Conservation (phyloP, 192 early-diverging fungal genomes). For the Paraglomus brasilianum region DNA sequence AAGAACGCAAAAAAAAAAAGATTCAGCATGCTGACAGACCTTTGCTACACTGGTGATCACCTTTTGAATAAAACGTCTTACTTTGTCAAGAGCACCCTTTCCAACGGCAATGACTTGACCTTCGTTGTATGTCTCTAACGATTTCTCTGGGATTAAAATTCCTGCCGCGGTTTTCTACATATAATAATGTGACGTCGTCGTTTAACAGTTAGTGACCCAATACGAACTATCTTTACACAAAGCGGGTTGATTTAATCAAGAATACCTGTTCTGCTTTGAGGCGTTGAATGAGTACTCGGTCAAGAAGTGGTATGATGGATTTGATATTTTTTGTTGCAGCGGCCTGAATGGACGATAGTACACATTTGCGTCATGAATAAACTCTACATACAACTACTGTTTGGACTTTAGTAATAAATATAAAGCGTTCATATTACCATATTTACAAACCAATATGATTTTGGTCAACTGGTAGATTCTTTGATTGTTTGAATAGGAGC, state of each 20-base stretch:
- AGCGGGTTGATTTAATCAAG: not conserved
- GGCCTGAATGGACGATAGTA: constrained; percentile 28
- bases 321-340: constrained; percentile 51
- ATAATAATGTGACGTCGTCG: constrained; percentile 6
- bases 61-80: constrained; percentile 31
- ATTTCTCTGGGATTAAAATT: constrained; percentile 97
- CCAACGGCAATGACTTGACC: constrained; percentile 93
- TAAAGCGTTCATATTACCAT: too few relatives aligned
- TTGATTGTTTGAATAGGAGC: too few relatives aligned
- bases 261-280: constrained; percentile 86
- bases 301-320: constrained; percentile 94
- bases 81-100: constrained; percentile 82
- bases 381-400: too few relatives aligned
- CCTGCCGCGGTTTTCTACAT: constrained; percentile 97
- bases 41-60: too few relatives aligned
- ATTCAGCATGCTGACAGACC: not conserved
- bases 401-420: too few relatives aligned
- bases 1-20: not conserved
- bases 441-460: too few relatives aligned
- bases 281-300: constrained; percentile 97
- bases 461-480: too few relatives aligned
- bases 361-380: too few relatives aligned
- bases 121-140: constrained; percentile 97
- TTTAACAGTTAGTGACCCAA: not conserved
- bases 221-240: not conserved